A percentile compares a stretch with the other conserved stretches of the same genome.
These are phyloP conservation scores for Euphorbia pulcherrima DNA, from an alignment of 345 rosid genomes.

Conservation along the genomic window DNA sequence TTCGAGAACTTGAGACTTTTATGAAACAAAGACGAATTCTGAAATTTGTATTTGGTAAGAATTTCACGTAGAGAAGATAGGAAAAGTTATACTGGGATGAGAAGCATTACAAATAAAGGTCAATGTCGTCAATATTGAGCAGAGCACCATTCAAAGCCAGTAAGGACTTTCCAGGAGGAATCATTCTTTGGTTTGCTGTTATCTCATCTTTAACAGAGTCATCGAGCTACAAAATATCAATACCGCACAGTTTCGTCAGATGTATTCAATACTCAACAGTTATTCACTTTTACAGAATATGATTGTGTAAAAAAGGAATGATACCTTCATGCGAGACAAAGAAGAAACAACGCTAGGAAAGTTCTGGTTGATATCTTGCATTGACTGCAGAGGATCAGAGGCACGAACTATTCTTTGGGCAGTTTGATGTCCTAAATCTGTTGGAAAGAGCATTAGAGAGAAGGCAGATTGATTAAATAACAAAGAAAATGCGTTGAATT, in stretches of 20 bases:
- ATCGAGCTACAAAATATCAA: conserved; percentile 57
- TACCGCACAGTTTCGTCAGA: conserved; percentile 3
- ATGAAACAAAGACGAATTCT: conserved; percentile 6
- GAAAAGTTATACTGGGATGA: conserved; percentile 6
- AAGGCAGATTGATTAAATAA: conserved; percentile 2
- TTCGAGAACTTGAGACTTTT: background rate
- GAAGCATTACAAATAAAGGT: conserved; percentile 71
- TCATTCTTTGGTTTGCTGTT: conserved; percentile 84
- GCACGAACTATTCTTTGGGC: conserved; percentile 95
- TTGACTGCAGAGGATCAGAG: conserved; percentile 87
- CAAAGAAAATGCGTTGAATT: conserved; percentile 2
- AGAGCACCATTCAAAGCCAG: conserved; percentile 98
- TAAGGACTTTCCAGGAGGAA: conserved; percentile 93
- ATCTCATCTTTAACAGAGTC: conserved; percentile 92
- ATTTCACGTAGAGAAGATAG: conserved; percentile 5
- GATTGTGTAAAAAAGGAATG: background rate
- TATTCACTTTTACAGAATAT: conserved; percentile 8
- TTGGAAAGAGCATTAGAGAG: conserved; percentile 26
- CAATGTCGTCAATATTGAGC: conserved; percentile 88
- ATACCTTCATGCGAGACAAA: conserved; percentile 95
- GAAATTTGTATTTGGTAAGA: conserved; percentile 2
- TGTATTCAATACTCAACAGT: conserved; percentile 3
- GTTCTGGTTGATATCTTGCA: conserved; percentile 97
- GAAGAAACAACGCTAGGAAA: conserved; percentile 95
- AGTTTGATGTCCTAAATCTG: conserved; percentile 99